Evolutionary conservation across 192 early-diverging fungal species (phyloP).

Genomic region (Backusella macrospora): DNA sequence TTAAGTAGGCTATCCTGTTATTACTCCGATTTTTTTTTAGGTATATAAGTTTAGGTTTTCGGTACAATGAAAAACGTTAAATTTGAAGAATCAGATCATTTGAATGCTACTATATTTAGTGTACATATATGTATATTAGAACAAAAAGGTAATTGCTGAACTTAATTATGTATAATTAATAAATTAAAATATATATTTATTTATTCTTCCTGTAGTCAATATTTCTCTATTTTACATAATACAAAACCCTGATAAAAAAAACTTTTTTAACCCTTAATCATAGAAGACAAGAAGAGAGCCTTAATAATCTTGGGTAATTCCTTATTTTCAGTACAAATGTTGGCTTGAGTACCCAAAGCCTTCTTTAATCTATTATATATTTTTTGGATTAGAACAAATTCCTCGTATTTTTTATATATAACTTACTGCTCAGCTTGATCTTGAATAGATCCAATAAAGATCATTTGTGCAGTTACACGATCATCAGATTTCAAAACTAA

Average conservation of each 20-base stretch:
- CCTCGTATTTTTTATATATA: not conserved
- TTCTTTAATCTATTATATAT: conserved; percentile 45
- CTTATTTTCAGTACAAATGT: conserved; percentile 63
- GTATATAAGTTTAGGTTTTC: too few species aligned
- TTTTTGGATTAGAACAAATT: not conserved
- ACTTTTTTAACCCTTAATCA: conserved; percentile 48
- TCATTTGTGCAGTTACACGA: conserved; percentile 69
- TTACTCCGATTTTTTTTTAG: too few species aligned
- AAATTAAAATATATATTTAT: conserved; percentile 9
- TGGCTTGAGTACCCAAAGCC: conserved; percentile 54
- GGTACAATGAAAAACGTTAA: too few species aligned
- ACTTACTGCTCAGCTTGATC: conserved; percentile 68
- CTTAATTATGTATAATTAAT: not conserved
- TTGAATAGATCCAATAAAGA: conserved; percentile 82
- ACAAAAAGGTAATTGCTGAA: too few species aligned
- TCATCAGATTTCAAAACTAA: conserved; percentile 71
- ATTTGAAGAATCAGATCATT: too few species aligned
- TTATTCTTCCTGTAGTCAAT: not conserved
- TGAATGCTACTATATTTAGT: too few species aligned
- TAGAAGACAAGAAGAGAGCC: conserved; percentile 61
- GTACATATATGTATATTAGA: too few species aligned
- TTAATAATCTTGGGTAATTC: conserved; percentile 67
- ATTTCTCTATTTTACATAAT: conserved; percentile 9
- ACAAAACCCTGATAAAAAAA: not conserved
- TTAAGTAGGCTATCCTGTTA: too few species aligned